These are phyloP conservation scores for Elsinoe ampelina DNA, from an alignment of 2,329 filamentous ascomycete genomes.

Conservation along the genomic window DNA sequence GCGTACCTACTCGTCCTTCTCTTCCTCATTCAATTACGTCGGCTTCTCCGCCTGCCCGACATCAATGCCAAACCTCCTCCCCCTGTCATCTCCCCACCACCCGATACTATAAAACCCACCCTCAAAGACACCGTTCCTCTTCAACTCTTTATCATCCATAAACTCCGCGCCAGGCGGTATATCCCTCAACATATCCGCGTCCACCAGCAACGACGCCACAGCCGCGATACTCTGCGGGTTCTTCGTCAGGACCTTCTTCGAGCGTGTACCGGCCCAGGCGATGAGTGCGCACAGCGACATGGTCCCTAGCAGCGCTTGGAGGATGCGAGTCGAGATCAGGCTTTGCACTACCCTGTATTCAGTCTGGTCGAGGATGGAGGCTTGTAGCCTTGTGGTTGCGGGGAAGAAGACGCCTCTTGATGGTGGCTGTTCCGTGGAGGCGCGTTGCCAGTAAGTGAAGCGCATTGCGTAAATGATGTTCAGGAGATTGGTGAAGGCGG, in stretches of 20 bases:
- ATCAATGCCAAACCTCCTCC: constrained; percentile 14
- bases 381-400: neutral
- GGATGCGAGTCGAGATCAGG: neutral
- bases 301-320: neutral
- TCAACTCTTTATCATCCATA: constrained; percentile 13
- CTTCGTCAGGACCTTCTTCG: constrained; percentile 19
- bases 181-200: constrained; percentile 17
- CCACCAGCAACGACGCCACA: constrained; percentile 20
- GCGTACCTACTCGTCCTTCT: neutral
- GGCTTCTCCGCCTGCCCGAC: constrained; percentile 14
- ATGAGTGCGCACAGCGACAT: neutral
- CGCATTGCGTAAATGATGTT: neutral
- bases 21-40: neutral
- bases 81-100: constrained; percentile 6
- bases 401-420: neutral
- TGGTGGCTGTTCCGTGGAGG: neutral
- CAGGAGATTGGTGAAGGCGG: neutral
- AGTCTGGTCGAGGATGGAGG: neutral
- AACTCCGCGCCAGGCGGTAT: constrained; percentile 15
- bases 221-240: constrained; percentile 25
- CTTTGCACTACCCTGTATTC: neutral
- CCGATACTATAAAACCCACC: constrained; percentile 14
- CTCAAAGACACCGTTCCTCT: constrained; percentile 11
- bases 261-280: neutral
- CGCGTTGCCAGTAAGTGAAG: neutral